phyloP scores from a whole-genome alignment of 305 asterid genomes.

The Fraxinus platypoda region DNA sequence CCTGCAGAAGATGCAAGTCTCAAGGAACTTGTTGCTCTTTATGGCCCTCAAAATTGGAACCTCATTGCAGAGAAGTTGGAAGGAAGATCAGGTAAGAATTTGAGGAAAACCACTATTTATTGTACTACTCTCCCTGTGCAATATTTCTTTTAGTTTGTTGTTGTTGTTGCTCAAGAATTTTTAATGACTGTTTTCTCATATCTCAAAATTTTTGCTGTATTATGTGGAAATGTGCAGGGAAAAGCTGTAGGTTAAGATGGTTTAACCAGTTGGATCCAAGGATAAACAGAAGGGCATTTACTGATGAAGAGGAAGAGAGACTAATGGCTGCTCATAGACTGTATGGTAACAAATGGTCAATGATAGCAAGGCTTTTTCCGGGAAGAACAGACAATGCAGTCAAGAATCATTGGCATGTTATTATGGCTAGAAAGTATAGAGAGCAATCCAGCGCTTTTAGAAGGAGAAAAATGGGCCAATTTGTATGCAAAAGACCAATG shows the following conservation, averaged over 20 bases:
- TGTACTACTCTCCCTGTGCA: not conserved
- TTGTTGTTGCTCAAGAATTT: not conserved
- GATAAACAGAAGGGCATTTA: constrained; percentile 78
- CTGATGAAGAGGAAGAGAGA: constrained; percentile 87
- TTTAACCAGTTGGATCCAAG: constrained; percentile 93
- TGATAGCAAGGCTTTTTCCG: constrained; percentile 88
- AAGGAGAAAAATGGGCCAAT: constrained; percentile 66
- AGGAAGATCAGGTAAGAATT: constrained; percentile 72
- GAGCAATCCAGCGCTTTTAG: constrained; percentile 74
- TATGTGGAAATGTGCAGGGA: constrained; percentile 39
- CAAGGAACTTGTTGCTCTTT: constrained; percentile 77
- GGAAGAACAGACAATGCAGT: constrained; percentile 96
- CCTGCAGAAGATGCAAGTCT: constrained; percentile 85
- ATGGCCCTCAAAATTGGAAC: constrained; percentile 96
- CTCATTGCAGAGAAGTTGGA: constrained; percentile 76
- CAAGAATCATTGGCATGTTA: constrained; percentile 94
- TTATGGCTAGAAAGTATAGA: constrained; percentile 87
- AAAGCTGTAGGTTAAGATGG: constrained; percentile 93
- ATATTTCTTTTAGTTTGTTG: not conserved
- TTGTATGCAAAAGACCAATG: constrained; percentile 39
- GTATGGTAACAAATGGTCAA: constrained; percentile 94
- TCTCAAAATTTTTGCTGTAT: not conserved
- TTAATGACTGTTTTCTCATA: not conserved
- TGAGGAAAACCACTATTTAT: constrained; percentile 1
- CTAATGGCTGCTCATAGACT: constrained; percentile 81